Evolutionary conservation across 768 basidiomycete genomes (phyloP), one percentile per base, ranked within the genome.

Genomic region (Lactifluus subvellereus): DNA sequence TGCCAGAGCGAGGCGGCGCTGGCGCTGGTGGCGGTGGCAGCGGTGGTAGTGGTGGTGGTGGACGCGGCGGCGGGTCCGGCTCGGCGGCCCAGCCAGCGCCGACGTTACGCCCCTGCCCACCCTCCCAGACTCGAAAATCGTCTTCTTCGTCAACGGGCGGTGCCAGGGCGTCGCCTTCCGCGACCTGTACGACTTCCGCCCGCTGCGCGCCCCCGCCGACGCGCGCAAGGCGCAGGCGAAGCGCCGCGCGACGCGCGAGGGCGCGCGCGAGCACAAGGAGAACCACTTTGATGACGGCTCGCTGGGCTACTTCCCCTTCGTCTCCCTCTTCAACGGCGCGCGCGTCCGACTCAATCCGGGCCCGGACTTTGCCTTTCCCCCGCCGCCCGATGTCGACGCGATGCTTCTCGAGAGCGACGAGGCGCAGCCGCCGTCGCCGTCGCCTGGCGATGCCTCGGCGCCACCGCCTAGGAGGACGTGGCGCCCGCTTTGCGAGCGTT

Each of bases 221-320:
- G 80, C 82, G 9, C 79, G 82, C 53, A 89, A 88, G 72, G 81
- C 80, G 8, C 84, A 85, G 69, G 84, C 84, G 61, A 83, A 82
- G 70, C 86, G 82, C 69, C 80, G 81, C 42, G 75, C 79, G 20
- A 75, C 79, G n/a, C 82, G 82, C 59, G 85, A 84, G 54, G 84
- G 86, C 52, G 72, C 77, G 10, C 84, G 86, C 57, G 86, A 89
- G 69, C 87, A 88, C 71, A 81, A 81, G 62, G 89, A 91, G 74
- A 94, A 94, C 65, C 83, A 83, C 3, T 91, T 93, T 69, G 94
- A 99, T 72, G 97, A 99, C 72, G 97, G 96, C 20, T 86, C 89
- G 20, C 77, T 97, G 6, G 97, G 97, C 1, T 99, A 99, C 74
- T 98, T 94, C 72, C 94, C 96, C 0, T 87, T 98, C 77, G 84